Evolutionary conservation across 495 filamentous ascomycete genomes (phyloP).

Genomic region (Talaromyces nanjingensis): DNA sequence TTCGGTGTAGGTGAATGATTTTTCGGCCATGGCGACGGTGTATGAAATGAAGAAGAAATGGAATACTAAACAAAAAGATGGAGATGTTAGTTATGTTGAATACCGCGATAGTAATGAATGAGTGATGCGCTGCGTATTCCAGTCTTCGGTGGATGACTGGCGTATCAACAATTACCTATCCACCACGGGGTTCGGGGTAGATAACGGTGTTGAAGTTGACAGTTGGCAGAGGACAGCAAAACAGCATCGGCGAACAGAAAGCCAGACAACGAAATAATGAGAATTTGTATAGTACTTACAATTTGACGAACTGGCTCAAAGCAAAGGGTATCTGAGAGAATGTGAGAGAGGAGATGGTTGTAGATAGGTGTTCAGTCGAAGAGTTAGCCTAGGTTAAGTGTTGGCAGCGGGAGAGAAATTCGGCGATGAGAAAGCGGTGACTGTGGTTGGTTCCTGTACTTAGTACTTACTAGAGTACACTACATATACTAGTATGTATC

Average conservation of each 20-base stretch:
- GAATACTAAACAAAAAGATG: conserved; percentile 10
- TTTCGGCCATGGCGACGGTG: conserved; percentile 53
- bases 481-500: no score
- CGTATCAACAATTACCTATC: neutral
- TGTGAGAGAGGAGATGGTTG: neutral
- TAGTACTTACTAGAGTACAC: no score
- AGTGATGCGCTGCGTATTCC: neutral
- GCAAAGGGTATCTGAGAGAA: neutral
- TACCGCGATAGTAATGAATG: neutral
- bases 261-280: neutral
- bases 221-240: neutral
- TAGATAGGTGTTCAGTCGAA: neutral
- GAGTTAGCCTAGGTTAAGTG: neutral
- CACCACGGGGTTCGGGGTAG: neutral
- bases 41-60: conserved; percentile 4
- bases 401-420: neutral
- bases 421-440: neutral
- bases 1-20: conserved; percentile 78
- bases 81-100: conserved; percentile 13
- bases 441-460: neutral
- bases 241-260: neutral
- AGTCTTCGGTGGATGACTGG: neutral
- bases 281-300: neutral
- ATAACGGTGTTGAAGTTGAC: neutral
- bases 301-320: neutral